Evolutionary conservation across 164 flowering plant species (phyloP).

Genomic region (Macadamia integrifolia): DNA sequence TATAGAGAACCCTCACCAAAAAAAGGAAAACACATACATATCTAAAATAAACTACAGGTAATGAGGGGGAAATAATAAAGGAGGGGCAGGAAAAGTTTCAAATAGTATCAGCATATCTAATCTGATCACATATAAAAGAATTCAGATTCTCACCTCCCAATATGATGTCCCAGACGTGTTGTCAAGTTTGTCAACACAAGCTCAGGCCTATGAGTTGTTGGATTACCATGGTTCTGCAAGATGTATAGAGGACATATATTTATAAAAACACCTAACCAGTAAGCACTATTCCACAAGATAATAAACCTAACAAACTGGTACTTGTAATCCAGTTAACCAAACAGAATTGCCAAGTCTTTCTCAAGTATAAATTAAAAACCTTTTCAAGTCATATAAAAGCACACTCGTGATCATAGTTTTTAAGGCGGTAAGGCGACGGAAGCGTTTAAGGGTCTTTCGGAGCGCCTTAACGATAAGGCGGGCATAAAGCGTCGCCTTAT

Average conservation of each 20-base stretch:
- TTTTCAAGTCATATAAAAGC: too few species aligned
- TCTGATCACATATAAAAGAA: neutral
- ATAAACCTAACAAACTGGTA: neutral
- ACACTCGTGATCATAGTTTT: too few species aligned
- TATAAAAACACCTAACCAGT: neutral
- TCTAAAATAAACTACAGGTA: too few species aligned
- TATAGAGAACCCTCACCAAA: too few species aligned
- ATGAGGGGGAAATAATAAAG: neutral
- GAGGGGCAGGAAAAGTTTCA: neutral
- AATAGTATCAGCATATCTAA: neutral
- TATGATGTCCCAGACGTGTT: slow-evolving; percentile 83
- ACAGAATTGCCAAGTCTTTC: neutral
- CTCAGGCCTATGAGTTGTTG: slow-evolving; percentile 83
- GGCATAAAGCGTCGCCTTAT: too few species aligned
- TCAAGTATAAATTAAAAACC: too few species aligned
- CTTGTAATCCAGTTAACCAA: neutral
- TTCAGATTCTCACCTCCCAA: slow-evolving; percentile 58
- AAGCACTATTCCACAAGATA: too few species aligned
- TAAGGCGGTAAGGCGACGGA: too few species aligned
- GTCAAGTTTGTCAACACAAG: slow-evolving; percentile 76
- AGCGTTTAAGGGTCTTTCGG: too few species aligned
- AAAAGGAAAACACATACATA: too few species aligned
- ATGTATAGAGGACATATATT: neutral
- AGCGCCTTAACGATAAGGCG: too few species aligned
- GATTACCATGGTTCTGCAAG: slow-evolving; percentile 91